Conservation (phyloP, 805 yeast species). For the Vanderwaltozyma yarrowii region DNA sequence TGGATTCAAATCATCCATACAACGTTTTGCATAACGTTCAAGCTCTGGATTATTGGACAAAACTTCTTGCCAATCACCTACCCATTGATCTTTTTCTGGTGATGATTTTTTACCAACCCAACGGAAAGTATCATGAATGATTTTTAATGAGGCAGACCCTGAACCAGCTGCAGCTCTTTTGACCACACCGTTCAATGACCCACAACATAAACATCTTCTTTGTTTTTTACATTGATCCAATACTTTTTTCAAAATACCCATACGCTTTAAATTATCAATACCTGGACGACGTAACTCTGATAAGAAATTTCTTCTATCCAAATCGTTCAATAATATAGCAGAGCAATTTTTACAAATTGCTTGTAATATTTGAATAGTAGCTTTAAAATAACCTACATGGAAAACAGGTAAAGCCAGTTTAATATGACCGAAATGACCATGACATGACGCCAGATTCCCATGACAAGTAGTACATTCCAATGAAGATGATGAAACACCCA, state of each 20-base stretch:
- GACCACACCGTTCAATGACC: constrained; percentile 89
- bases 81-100: constrained; percentile 80
- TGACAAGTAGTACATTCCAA: constrained; percentile 84
- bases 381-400: constrained; percentile 94
- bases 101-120: constrained; percentile 88
- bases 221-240: constrained; percentile 93
- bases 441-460: constrained; percentile 87
- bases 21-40: constrained; percentile 75
- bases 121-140: constrained; percentile 90
- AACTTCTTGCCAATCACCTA: constrained; percentile 72
- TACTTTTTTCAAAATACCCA: constrained; percentile 75
- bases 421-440: constrained; percentile 97
- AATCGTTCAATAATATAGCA: constrained; percentile 61
- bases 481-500: constrained; percentile 91
- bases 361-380: constrained; percentile 79
- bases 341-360: constrained; percentile 88
- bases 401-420: constrained; percentile 90
- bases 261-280: constrained; percentile 81
- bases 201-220: constrained; percentile 80
- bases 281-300: constrained; percentile 80
- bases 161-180: constrained; percentile 90
- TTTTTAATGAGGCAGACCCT: constrained; percentile 87
- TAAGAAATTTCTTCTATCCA: constrained; percentile 55
- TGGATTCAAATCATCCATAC: constrained; percentile 91
- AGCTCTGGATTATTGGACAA: constrained; percentile 73